phyloP scores from a whole-genome alignment of 2,329 filamentous ascomycete genomes.

The Alternaria ethzedia region DNA sequence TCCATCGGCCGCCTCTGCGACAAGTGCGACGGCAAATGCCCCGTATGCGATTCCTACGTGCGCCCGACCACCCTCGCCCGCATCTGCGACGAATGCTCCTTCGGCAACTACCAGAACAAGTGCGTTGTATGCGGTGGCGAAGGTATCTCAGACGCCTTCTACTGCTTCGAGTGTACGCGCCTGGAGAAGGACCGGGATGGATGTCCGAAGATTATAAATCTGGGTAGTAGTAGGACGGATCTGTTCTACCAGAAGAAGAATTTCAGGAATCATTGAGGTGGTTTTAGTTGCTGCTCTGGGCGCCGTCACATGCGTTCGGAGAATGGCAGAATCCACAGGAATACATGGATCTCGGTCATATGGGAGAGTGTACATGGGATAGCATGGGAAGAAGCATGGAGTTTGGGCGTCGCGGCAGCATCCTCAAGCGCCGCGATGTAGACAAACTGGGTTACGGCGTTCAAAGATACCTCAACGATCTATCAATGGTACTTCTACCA shows the following conservation, averaged over 20 bases:
- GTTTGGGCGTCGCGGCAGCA: neutral
- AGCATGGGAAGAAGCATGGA: neutral
- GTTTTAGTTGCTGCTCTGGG: neutral
- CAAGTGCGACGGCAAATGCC: constrained; percentile 99
- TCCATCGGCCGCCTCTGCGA: constrained; percentile 98
- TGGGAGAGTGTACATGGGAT: neutral
- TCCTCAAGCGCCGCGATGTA: neutral
- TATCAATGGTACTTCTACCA: constrained; percentile 5
- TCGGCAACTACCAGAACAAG: constrained; percentile 99
- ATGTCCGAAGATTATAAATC: constrained; percentile 98
- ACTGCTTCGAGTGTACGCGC: constrained; percentile 98
- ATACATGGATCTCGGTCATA: neutral
- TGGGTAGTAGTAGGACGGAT: constrained; percentile 95
- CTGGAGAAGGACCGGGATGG: constrained; percentile 97
- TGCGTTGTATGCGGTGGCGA: constrained; percentile 98
- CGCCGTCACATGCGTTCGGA: too few relatives aligned
- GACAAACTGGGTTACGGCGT: neutral
- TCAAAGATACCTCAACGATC: constrained; percentile 1
- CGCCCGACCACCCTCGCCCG: constrained; percentile 95
- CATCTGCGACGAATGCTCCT: constrained; percentile 99
- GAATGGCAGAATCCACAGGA: neutral
- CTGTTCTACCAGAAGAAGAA: constrained; percentile 79
- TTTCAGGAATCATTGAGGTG: constrained; percentile 63
- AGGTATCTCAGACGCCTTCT: constrained; percentile 97
- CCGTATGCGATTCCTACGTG: constrained; percentile 98